phyloP scores from a whole-genome alignment of 73 alveolate species.

The Durusdinium trenchii region DNA sequence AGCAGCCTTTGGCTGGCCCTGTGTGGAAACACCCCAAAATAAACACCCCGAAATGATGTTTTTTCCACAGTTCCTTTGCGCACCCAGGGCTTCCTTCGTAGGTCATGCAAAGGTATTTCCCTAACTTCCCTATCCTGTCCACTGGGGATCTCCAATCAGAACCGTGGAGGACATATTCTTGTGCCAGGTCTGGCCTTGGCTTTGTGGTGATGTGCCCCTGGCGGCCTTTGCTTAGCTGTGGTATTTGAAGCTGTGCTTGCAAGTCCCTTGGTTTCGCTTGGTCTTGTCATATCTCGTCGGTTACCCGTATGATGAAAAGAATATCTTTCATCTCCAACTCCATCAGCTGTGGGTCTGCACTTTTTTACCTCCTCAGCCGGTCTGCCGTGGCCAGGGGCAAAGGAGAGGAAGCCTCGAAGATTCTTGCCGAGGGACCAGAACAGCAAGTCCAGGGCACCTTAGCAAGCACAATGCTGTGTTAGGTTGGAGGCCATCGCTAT shows the following conservation, averaged over 20 bases:
- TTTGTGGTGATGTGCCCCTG: constrained; percentile 3
- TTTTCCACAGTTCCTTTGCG: too few species aligned
- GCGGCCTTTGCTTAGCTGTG: background rate
- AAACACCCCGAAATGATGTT: too few species aligned
- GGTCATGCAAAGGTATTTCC: too few species aligned
- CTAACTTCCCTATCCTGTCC: too few species aligned
- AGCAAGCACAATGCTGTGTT: background rate
- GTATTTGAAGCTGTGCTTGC: background rate
- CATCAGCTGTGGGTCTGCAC: background rate
- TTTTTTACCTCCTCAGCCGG: background rate
- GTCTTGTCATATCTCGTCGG: background rate
- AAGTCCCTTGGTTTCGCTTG: background rate
- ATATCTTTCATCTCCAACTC: background rate
- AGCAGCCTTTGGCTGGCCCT: too few species aligned
- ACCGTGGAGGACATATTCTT: background rate
- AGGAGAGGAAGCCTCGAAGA: constrained; percentile 19
- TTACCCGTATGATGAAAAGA: background rate
- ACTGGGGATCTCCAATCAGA: background rate
- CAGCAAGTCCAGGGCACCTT: background rate
- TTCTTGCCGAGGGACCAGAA: constrained; percentile 32
- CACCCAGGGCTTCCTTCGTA: too few species aligned
- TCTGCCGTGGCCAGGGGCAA: background rate
- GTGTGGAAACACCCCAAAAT: too few species aligned
- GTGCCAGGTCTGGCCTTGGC: constrained; percentile 22
- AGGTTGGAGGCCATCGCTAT: too few species aligned